phyloP scores from a whole-genome alignment of 176 grass and related monocot genomes.

The Oryza punctata region DNA sequence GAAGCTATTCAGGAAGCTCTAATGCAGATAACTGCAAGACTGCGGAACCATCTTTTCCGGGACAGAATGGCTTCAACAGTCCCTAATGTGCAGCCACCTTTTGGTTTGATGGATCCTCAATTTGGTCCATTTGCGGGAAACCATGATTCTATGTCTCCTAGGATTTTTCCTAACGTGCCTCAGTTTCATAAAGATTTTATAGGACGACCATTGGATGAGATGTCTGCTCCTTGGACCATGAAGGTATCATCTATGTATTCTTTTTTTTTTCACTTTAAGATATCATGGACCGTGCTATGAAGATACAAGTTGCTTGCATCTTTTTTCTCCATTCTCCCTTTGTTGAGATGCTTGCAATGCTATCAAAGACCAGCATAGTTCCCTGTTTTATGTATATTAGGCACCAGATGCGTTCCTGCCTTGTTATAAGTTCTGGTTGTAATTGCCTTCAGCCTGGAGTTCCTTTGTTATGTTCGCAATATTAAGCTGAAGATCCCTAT shows the following conservation, averaged over 20 bases:
- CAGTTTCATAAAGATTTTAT: slow-evolving; percentile 68
- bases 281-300: slow-evolving; percentile 8
- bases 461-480: neutral
- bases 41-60: slow-evolving; percentile 81
- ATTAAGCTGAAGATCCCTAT: slow-evolving; percentile 3
- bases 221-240: slow-evolving; percentile 52
- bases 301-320: neutral
- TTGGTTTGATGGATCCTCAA: slow-evolving; percentile 62
- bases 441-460: neutral
- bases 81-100: slow-evolving; percentile 55
- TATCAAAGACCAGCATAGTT: neutral
- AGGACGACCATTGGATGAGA: slow-evolving; percentile 65
- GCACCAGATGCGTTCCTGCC: neutral
- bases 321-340: neutral
- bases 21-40: slow-evolving; percentile 80
- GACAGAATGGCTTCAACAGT: slow-evolving; percentile 57
- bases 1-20: slow-evolving; percentile 89
- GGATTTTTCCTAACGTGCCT: slow-evolving; percentile 43
- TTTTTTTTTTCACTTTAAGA: neutral
- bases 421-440: neutral
- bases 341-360: neutral
- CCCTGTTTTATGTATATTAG: neutral
- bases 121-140: slow-evolving; percentile 67
- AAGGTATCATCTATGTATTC: slow-evolving; percentile 47
- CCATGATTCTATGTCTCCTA: slow-evolving; percentile 57